Evolutionary conservation across 129 eudicot species (phyloP), one percentile per base, ranked within the genome.

Genomic region (Flaveria brownii): DNA sequence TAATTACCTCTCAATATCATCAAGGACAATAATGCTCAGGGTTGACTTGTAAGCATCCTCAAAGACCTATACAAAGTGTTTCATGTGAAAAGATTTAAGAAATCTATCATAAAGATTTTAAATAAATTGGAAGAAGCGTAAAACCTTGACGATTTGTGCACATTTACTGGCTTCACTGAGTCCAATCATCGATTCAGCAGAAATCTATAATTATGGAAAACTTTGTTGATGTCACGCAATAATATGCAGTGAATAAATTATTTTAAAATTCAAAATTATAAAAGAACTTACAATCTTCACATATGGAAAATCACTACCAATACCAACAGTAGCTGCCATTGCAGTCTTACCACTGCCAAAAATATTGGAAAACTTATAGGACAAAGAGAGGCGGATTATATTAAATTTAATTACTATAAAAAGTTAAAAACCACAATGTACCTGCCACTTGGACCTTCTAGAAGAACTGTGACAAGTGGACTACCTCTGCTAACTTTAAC

Each of bases 371-470:
- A 42, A 23, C 18, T 71, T 16, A 61, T 56, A 18, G 33, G 55
- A 33, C 51, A 17, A 59, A n/a, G 63, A 76, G 36, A 50, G 23
- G 5, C n/a, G 39, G 52, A 36, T 28, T 22, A 61, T 25, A 25
- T n/a, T 43, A 72, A 64, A 66, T 42, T 61, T 55, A 41, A 59
- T 55, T 36, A 76, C 3, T 62, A 26, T 4, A 1, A 1, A 62
- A 33, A 33, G 39, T 33, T 5, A 67, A 13, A 62, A 47, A 23
- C 55, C 56, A 51, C 51, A 59, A 82, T 11, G 55, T 81, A 91
- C 98, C 98, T 93, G 88, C 99, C 97, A 87, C 93, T 91, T 47
- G 99, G 97, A 73, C 99, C 99, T 95, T 95, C 99, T 28, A 95
- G 78, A 75, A 95, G 97, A 72, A 92, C 91, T 73, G 96, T 91